Conservation (phyloP, 345 rosid genomes). For the Arabidopsis arenosa region DNA sequence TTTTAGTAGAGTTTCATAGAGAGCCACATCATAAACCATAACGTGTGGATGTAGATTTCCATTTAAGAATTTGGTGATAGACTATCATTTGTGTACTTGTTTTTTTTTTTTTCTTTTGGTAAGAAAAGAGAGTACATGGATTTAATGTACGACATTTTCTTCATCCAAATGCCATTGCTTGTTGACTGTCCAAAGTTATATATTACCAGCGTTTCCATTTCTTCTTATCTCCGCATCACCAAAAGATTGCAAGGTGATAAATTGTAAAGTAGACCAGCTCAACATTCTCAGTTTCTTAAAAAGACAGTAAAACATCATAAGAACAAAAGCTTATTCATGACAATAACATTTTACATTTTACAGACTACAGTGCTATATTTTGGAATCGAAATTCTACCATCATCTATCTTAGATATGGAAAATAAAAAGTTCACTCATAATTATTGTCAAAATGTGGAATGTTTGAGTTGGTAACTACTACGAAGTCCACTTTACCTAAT, state of each 20-base stretch:
- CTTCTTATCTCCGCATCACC: background rate
- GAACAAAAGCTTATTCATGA: background rate
- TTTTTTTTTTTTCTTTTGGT: no score
- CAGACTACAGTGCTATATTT: background rate
- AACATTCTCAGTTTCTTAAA: background rate
- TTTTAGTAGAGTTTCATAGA: no score
- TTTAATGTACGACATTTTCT: no score
- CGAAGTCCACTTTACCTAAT: conserved; percentile 46
- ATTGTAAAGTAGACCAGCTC: background rate
- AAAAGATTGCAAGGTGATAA: background rate
- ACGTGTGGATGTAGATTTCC: conserved; percentile 2
- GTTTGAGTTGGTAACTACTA: conserved; percentile 37
- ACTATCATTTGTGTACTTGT: background rate
- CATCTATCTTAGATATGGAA: background rate
- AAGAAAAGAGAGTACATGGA: no score
- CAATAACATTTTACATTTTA: background rate
- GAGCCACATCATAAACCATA: no score
- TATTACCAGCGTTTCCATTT: background rate
- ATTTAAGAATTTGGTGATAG: background rate
- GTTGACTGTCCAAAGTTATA: background rate
- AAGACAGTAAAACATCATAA: background rate
- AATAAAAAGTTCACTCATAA: background rate
- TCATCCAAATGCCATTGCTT: background rate
- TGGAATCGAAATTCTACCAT: no score
- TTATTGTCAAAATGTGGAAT: conserved; percentile 17